phyloP scores from a whole-genome alignment of 768 basidiomycete species.

The Hygrophorus pudorinus region DNA sequence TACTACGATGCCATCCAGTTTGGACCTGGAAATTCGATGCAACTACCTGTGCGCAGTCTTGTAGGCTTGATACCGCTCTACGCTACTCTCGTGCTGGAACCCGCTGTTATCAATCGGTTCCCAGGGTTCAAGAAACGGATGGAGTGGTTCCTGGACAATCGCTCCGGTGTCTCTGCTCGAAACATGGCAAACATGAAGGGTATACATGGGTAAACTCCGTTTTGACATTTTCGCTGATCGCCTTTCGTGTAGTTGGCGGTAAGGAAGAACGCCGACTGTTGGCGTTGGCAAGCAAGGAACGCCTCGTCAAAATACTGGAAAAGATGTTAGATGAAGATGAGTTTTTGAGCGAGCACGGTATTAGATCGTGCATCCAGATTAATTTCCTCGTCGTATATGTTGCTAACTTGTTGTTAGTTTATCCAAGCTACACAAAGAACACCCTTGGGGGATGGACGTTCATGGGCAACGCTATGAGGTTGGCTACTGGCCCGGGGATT shows the following conservation, averaged over 20 bases:
- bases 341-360: constrained; percentile 91
- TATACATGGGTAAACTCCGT: constrained; percentile 17
- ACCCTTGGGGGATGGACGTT: constrained; percentile 93
- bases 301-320: constrained; percentile 77
- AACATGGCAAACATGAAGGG: constrained; percentile 98
- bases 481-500: constrained; percentile 97
- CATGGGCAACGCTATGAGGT: constrained; percentile 89
- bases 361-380: constrained; percentile 72
- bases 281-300: constrained; percentile 86
- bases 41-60: constrained; percentile 86
- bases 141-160: constrained; percentile 96
- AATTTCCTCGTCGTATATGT: background rate
- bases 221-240: constrained; percentile 1
- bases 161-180: constrained; percentile 76
- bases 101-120: constrained; percentile 78
- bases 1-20: constrained; percentile 97
- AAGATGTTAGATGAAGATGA: constrained; percentile 98
- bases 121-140: constrained; percentile 98
- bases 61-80: constrained; percentile 98
- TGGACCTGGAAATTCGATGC: constrained; percentile 71
- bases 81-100: constrained; percentile 90
- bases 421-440: constrained; percentile 82
- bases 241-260: constrained; percentile 34
- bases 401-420: constrained; percentile 34
- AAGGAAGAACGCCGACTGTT: constrained; percentile 81